These are phyloP conservation scores for Bathelium albidoporum DNA, from an alignment of 495 filamentous ascomycete genomes.

Conservation along the genomic window DNA sequence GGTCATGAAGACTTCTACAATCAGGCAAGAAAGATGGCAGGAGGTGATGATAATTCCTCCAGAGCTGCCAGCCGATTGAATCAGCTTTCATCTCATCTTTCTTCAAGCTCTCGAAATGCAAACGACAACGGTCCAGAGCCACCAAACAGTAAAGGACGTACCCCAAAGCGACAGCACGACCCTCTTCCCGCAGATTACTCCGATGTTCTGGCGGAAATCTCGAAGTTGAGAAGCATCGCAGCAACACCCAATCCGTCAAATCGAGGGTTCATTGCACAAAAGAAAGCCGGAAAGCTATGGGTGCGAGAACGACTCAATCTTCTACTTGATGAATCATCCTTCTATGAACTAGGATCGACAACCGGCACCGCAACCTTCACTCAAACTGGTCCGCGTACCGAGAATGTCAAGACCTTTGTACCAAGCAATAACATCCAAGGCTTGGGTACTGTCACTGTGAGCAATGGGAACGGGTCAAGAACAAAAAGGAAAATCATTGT, in stretches of 20 bases:
- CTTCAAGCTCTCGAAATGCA: constrained; percentile 13
- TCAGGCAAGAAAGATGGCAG: constrained; percentile 5
- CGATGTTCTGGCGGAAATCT: constrained; percentile 46
- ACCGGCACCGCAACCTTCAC: constrained; percentile 51
- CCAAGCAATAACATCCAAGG: constrained; percentile 22
- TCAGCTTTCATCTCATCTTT: constrained; percentile 31
- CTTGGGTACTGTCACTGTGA: constrained; percentile 33
- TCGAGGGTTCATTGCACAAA: constrained; percentile 49
- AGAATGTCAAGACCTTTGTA: neutral
- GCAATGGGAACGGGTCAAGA: neutral
- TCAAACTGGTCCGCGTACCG: constrained; percentile 25
- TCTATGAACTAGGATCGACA: constrained; percentile 48
- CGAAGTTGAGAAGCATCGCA: constrained; percentile 40
- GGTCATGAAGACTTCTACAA: constrained; percentile 4
- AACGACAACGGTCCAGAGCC: constrained; percentile 11
- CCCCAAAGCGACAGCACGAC: constrained; percentile 9
- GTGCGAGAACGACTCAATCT: constrained; percentile 48
- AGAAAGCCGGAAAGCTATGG: constrained; percentile 56
- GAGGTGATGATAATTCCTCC: constrained; percentile 12
- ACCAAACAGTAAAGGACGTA: neutral
- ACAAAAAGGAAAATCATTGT: constrained; percentile 45
- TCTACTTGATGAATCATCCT: constrained; percentile 43
- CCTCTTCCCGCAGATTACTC: constrained; percentile 49
- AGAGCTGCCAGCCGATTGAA: constrained; percentile 30
- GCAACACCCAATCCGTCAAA: constrained; percentile 42